phyloP scores from a whole-genome alignment of 768 basidiomycete genomes.

The Hebeloma cylindrosporum region DNA sequence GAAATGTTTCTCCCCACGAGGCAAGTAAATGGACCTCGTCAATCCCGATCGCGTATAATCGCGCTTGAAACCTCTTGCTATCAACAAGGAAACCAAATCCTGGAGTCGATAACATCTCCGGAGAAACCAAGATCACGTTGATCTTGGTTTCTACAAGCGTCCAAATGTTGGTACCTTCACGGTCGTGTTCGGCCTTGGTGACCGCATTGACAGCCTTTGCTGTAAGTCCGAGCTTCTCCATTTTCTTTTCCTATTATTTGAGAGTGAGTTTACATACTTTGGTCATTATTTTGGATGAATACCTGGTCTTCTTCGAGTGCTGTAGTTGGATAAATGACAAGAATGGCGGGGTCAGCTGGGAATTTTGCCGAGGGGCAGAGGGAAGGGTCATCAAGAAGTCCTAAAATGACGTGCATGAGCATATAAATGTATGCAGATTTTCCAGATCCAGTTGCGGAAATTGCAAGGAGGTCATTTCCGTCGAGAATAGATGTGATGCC shows the following conservation, averaged over 20 bases:
- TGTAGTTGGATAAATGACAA: constrained; percentile 19
- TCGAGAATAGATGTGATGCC: constrained; percentile 18
- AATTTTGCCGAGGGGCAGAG: constrained; percentile 12
- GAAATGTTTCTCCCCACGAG: constrained; percentile 14
- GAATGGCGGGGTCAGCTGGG: constrained; percentile 14
- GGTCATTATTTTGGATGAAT: too few relatives aligned
- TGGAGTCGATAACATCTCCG: constrained; percentile 11
- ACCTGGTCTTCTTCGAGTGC: constrained; percentile 22
- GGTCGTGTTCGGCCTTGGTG: constrained; percentile 8
- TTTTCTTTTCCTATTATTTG: constrained; percentile 5
- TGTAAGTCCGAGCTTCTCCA: constrained; percentile 1
- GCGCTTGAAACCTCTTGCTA: constrained; percentile 5
- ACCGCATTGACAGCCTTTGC: constrained; percentile 9
- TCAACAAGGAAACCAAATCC: constrained; percentile 11
- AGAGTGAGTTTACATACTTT: too few relatives aligned
- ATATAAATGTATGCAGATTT: constrained; percentile 22
- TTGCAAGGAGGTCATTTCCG: constrained; percentile 14
- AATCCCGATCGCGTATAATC: constrained; percentile 9
- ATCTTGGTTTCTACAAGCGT: constrained; percentile 1
- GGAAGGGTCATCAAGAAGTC: constrained; percentile 8
- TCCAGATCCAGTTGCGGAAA: constrained; percentile 24
- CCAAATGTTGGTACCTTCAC: constrained; percentile 7
- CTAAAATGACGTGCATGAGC: constrained; percentile 13
- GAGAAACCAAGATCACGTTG: constrained; percentile 11
- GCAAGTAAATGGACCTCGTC: constrained; percentile 17